Base-by-base conservation (phyloP, 2,329 filamentous ascomycete species). In the Penicillium sp. region DNA sequence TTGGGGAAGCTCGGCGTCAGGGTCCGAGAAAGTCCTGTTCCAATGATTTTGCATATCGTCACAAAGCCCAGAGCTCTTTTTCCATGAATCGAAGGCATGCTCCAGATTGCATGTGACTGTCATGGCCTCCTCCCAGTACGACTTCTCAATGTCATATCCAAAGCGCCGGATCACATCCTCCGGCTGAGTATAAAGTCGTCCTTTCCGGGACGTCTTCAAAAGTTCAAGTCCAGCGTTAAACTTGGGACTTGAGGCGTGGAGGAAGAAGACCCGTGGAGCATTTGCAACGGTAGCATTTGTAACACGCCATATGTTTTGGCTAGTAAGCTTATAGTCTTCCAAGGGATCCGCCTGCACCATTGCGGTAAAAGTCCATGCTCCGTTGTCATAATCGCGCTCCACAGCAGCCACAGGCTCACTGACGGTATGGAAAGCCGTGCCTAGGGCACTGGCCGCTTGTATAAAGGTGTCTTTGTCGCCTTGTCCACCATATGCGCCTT, bases 381-480 rank as follows among this genome's bases (percentile, higher is more conserved):
- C 62, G 14, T 54, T 31, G 7, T 19, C 19, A 7, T 14, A 14
- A 16, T 14, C 19, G 14, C 19, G 14, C 13, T 50, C 29, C 21
- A 23, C 23, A 27, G 57, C 61, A 5, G 47, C 46, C 2, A 68
- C 62, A 0, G 39, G 55, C n/a, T 69, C 67, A n/a, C 65, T 63
- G 43, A 71, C 68, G 0, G 66, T 43, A 44, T 72, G 69, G 52
- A 67, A 69, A 0, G 45, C 49, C 19, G 60, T 33, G 19, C 58
- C 58, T 8, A 71, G 45, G 7, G 66, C 70, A 1, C 58, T 52
- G 23, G 69, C 70, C 0, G 70, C 70, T 2, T 65, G 62, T 10
- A 71, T 50, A 48, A 70, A 71, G 10, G 69, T 69, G 27, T 72
- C 69, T 50, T 72, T 71, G 47, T 71, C 69, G 21, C 69, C 64